phyloP scores from a whole-genome alignment of 805 yeast species.

The Lipomyces starkeyi region DNA sequence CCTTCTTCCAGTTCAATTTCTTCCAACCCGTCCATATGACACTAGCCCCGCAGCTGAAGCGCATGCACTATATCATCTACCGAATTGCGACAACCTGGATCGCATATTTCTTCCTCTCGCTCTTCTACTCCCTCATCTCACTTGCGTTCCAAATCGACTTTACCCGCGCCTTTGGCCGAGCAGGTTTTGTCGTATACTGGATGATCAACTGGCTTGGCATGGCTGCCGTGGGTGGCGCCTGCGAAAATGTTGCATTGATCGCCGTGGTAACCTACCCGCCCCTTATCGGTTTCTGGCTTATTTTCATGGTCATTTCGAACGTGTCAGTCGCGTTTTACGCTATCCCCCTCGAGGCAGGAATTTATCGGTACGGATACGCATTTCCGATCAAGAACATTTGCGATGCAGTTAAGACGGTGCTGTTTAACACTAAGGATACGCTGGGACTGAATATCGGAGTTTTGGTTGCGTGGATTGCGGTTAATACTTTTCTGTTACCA shows the following conservation, averaged over 20 bases:
- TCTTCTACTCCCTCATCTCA: conserved; percentile 63
- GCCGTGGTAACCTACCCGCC: conserved; percentile 63
- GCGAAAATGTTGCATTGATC: conserved; percentile 65
- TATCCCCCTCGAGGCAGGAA: conserved; percentile 59
- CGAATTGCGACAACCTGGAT: conserved; percentile 57
- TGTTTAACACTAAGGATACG: conserved; percentile 61
- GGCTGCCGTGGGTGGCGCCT: conserved; percentile 78
- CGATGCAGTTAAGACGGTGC: conserved; percentile 63
- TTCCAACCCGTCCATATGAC: conserved; percentile 59
- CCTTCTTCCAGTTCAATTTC: conserved; percentile 72
- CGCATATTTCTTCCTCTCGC: conserved; percentile 61
- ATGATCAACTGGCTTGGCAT: conserved; percentile 67
- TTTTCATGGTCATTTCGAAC: conserved; percentile 71
- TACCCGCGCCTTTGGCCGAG: conserved; percentile 61
- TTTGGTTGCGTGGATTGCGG: conserved; percentile 63
- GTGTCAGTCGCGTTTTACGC: conserved; percentile 73
- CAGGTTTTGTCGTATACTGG: conserved; percentile 79
- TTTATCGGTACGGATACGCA: conserved; percentile 68
- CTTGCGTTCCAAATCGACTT: conserved; percentile 73
- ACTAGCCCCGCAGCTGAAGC: conserved; percentile 55
- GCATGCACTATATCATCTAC: conserved; percentile 57
- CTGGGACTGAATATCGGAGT: conserved; percentile 69
- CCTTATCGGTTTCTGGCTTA: conserved; percentile 69
- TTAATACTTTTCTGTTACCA: conserved; percentile 46
- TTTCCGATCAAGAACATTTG: conserved; percentile 71